Percentiles rank a stretch among this genome's conserved stretches.
phyloP scores from a whole-genome alignment of 495 filamentous ascomycete genomes.

The Penicillium steckii region DNA sequence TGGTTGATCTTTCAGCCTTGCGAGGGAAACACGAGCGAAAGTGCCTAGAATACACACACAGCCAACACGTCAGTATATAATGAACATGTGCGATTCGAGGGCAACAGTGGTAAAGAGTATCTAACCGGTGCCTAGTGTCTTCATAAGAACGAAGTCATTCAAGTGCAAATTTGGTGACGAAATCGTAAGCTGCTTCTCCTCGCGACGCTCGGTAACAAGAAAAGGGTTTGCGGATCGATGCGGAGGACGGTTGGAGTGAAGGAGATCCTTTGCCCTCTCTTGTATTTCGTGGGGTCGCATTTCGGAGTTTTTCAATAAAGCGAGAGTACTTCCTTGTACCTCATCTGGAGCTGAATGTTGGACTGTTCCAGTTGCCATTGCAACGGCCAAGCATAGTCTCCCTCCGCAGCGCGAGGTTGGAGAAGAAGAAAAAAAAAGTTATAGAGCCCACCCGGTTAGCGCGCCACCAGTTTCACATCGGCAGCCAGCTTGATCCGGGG shows the following conservation, averaged over 20 bases:
- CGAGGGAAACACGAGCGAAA: slow-evolving; percentile 93
- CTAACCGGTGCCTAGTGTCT: slow-evolving; percentile 86
- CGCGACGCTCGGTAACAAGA: slow-evolving; percentile 52
- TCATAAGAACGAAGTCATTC: slow-evolving; percentile 79
- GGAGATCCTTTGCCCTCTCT: slow-evolving; percentile 50
- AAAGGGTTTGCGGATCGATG: slow-evolving; percentile 50
- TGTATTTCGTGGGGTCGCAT: slow-evolving; percentile 37
- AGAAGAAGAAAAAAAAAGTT: slow-evolving; percentile 17
- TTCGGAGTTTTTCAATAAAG: slow-evolving; percentile 28
- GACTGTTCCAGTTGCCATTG: slow-evolving; percentile 46
- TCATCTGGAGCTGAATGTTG: slow-evolving; percentile 41
- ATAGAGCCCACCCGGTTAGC: slow-evolving; percentile 24
- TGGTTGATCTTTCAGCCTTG: slow-evolving; percentile 58
- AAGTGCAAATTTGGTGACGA: slow-evolving; percentile 56
- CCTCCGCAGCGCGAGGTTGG: background rate
- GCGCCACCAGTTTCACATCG: slow-evolving; percentile 25
- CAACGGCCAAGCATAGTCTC: slow-evolving; percentile 37
- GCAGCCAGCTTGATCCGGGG: slow-evolving; percentile 14
- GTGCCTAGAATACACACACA: slow-evolving; percentile 61
- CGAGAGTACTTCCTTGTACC: slow-evolving; percentile 26
- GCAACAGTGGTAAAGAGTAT: background rate
- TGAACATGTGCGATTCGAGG: slow-evolving; percentile 3
- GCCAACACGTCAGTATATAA: slow-evolving; percentile 27
- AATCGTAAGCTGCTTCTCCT: slow-evolving; percentile 57
- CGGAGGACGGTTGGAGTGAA: slow-evolving; percentile 44